These are phyloP conservation scores for Gaeumannomyces sp. DNA, from an alignment of 2,329 filamentous ascomycete species.

Conservation along the genomic window DNA sequence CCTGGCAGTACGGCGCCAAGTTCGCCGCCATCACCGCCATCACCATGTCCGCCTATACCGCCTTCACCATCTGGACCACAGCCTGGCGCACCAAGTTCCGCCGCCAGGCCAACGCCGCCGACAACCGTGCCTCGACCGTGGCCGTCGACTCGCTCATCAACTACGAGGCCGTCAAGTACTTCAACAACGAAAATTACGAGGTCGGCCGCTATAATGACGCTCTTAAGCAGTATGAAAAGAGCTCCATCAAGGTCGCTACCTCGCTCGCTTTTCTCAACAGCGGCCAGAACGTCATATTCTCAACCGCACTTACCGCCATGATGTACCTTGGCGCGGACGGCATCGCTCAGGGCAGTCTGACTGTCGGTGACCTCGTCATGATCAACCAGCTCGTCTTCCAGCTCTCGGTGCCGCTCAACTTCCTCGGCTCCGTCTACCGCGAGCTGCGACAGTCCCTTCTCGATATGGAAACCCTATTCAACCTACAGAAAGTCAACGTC, in stretches of 20 bases:
- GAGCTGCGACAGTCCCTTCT: conserved; percentile 90
- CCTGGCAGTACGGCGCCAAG: conserved; percentile 86
- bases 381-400: conserved; percentile 99
- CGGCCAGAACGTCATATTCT: conserved; percentile 97
- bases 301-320: conserved; percentile 86
- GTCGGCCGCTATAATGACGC: conserved; percentile 85
- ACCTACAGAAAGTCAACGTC: conserved; percentile 92
- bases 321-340: conserved; percentile 96
- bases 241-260: conserved; percentile 94
- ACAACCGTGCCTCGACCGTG: conserved; percentile 91
- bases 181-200: conserved; percentile 97
- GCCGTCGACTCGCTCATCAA: conserved; percentile 97
- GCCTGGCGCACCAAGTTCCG: conserved; percentile 97
- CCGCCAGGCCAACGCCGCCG: conserved; percentile 89
- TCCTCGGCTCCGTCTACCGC: conserved; percentile 94
- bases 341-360: conserved; percentile 72
- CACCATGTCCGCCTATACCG: conserved; percentile 91
- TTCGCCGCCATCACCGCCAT: conserved; percentile 85
- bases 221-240: conserved; percentile 78
- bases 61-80: conserved; percentile 96
- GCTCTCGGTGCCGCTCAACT: conserved; percentile 93
- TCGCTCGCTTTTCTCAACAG: conserved; percentile 89
- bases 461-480: conserved; percentile 98
- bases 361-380: conserved; percentile 95
- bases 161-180: conserved; percentile 98